phyloP scores from a whole-genome alignment of 345 rosid genomes.

The Trapa bicornis region DNA sequence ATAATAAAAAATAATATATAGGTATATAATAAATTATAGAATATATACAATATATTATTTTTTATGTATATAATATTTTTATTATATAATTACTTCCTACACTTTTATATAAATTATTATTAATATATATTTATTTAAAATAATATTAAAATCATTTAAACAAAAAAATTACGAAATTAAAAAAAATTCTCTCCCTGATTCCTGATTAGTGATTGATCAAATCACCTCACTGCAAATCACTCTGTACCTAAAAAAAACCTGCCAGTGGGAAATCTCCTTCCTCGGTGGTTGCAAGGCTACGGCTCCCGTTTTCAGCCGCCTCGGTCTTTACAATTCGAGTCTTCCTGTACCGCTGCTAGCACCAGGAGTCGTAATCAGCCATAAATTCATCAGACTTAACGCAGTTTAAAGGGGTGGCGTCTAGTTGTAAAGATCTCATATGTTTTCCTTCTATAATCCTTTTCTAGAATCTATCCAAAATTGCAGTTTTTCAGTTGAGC shows the following conservation, averaged over 20 bases:
- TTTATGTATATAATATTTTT: no score
- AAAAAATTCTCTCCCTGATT: no score
- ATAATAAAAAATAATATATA: no score
- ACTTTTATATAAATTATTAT: no score
- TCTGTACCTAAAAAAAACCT: conserved; percentile 50
- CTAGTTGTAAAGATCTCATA: background rate
- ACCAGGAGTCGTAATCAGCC: background rate
- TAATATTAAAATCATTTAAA: no score
- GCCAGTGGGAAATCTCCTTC: conserved; percentile 37
- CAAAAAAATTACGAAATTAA: no score
- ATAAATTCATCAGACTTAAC: background rate
- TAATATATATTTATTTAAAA: no score
- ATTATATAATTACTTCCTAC: no score
- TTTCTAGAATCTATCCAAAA: no score
- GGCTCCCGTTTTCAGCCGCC: conserved; percentile 11
- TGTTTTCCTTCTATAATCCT: background rate
- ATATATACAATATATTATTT: no score
- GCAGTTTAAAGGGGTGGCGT: conserved; percentile 2
- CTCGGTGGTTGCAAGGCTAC: conserved; percentile 20
- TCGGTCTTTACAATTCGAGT: conserved; percentile 11
- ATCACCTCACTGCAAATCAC: conserved; percentile 42
- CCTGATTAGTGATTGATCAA: background rate
- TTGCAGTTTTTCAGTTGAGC: no score
- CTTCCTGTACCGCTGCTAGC: background rate
- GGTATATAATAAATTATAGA: no score